A percentile compares a stretch with the other conserved stretches of the same genome.
phyloP scores from a whole-genome alignment of 176 grass and related monocot species.

The Cenchrus americanus region DNA sequence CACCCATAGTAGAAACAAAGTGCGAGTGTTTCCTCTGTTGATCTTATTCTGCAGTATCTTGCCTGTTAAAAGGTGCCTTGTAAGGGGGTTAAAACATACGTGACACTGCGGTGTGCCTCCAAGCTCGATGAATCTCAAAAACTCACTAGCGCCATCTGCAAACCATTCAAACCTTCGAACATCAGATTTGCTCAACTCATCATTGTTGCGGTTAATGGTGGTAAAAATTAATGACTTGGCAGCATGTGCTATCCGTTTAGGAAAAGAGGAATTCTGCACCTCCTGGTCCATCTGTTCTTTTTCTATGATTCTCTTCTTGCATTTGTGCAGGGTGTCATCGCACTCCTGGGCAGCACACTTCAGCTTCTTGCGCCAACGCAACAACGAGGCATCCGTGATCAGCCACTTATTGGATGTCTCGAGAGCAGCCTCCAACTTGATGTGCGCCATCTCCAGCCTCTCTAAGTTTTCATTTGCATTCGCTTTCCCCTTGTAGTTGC shows the following conservation, averaged over 20 bases:
- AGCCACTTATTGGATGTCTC: background rate
- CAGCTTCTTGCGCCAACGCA: background rate
- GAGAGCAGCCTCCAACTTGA: background rate
- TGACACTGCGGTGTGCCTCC: background rate
- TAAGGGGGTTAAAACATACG: background rate
- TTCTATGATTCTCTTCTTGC: background rate
- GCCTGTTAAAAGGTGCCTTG: background rate
- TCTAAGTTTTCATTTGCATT: background rate
- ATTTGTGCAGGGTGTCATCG: background rate
- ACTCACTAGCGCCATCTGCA: too few species aligned
- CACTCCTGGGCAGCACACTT: background rate
- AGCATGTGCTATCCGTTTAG: too few species aligned
- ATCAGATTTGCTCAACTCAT: too few species aligned
- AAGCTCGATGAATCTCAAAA: too few species aligned
- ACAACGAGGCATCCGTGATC: background rate
- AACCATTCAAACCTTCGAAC: too few species aligned
- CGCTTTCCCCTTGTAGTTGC: too few species aligned
- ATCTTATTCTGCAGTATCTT: background rate
- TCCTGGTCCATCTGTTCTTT: background rate
- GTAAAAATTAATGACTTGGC: too few species aligned
- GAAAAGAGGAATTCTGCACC: background rate
- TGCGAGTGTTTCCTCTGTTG: background rate
- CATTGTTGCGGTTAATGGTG: too few species aligned
- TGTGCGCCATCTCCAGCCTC: background rate
- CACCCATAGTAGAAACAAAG: background rate